These are phyloP conservation scores for Ustilaginoidea virens DNA, from an alignment of 2,329 filamentous ascomycete species.

Conservation along the genomic window DNA sequence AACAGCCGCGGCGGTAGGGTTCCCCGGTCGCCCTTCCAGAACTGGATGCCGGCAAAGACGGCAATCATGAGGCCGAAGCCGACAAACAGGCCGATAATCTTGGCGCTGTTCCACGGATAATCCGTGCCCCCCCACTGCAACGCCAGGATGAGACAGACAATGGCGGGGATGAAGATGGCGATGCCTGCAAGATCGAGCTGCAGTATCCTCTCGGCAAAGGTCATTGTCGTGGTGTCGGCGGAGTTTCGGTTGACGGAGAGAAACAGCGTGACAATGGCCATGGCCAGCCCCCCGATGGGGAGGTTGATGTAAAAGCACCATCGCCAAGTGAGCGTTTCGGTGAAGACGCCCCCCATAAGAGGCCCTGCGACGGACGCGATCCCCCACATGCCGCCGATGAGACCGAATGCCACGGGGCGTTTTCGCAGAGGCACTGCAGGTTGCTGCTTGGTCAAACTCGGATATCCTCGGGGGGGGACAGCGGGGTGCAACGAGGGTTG, in stretches of 20 bases:
- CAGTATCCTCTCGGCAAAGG: slow-evolving; percentile 21
- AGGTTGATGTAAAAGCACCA: slow-evolving; percentile 37
- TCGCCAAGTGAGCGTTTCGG: slow-evolving; percentile 32
- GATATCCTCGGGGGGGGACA: too few species aligned
- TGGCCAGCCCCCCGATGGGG: slow-evolving; percentile 30
- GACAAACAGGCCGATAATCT: slow-evolving; percentile 34
- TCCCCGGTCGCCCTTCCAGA: slow-evolving; percentile 25
- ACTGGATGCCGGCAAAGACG: slow-evolving; percentile 31
- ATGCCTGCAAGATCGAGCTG: slow-evolving; percentile 35
- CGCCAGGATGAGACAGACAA: slow-evolving; percentile 37
- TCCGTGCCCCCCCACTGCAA: slow-evolving; percentile 40
- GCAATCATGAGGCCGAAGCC: slow-evolving; percentile 28
- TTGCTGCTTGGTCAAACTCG: too few species aligned
- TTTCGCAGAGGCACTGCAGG: slow-evolving; percentile 38
- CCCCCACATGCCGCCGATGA: slow-evolving; percentile 40
- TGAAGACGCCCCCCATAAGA: slow-evolving; percentile 33
- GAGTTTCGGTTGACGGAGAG: slow-evolving; percentile 22
- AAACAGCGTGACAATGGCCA: slow-evolving; percentile 30
- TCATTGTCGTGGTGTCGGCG: slow-evolving; percentile 15
- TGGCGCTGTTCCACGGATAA: slow-evolving; percentile 30
- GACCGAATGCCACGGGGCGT: slow-evolving; percentile 36
- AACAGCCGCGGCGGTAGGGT: slow-evolving; percentile 32
- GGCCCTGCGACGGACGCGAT: slow-evolving; percentile 36
- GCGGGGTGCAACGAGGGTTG: too few species aligned
- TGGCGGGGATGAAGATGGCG: slow-evolving; percentile 32